Evolutionary conservation across 2,329 filamentous ascomycete species (phyloP), one percentile per base, ranked within the genome.

Genomic region (Talaromyces sp.): DNA sequence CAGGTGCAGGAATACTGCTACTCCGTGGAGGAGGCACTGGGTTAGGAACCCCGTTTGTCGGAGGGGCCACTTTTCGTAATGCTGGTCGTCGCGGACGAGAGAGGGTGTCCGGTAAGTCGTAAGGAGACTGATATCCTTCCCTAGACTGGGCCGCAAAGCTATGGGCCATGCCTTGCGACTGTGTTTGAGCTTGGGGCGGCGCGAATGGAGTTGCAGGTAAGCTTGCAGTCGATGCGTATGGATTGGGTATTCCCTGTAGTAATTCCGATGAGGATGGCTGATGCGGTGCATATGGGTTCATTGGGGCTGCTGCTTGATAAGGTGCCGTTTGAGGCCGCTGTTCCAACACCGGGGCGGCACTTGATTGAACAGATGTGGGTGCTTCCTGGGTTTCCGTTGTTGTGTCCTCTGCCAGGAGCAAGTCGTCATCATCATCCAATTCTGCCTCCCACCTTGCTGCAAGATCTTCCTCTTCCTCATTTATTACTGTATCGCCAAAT

Each of bases 131-230:
- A 73, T 99, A 99, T 7, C 94, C 93, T 61, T 91, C 91, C 76
- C 96, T 98, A 3, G 91, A 81, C 75, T 96, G 96, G 74, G 94
- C 89, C 5, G 85, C 91, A 75, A 96, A 99, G 75, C 94, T 98
- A 72, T 96, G 87, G 0, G 86, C 82, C 75, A 87, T 87, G 62
- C 65, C 66, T 55, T 77, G 71, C 18, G 78, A 66, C 34, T 68
- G 68, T 23, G 2, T 55, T 33, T 56, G 42, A 8, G 34, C 28
- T 31, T 62, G 40, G 28, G 44, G 51, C 9, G 47, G 31, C 18
- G 50, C 56, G 30, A 55, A 62, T 34, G 60, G 60, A 7, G 56
- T 68, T 10, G 67, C 65, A 16, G 72, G 61, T 63, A 71, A 28
- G 14, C 12, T 47, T 51, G 62, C 30, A 23, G 27, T 69, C 60